Percentiles rank a stretch among this genome's conserved stretches.
These are phyloP conservation scores for Panaeolus papilionaceus DNA, from an alignment of 768 basidiomycete species.

Conservation along the genomic window DNA sequence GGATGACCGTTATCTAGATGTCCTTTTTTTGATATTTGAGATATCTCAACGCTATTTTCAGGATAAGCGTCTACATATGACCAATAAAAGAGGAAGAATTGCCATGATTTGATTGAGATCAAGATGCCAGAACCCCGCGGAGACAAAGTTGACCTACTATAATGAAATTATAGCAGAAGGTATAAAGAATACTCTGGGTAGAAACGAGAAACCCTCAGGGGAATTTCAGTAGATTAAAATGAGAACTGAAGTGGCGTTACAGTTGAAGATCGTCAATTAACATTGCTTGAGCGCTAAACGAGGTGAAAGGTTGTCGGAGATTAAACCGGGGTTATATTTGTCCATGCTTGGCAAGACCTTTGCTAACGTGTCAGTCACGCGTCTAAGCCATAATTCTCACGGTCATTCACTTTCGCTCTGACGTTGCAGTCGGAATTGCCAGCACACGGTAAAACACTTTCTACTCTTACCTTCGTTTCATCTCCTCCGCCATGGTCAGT, in stretches of 20 bases:
- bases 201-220: background rate
- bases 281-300: constrained; percentile 10
- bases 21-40: too few relatives aligned
- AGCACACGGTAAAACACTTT: constrained; percentile 35
- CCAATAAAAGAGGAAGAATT: too few relatives aligned
- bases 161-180: background rate
- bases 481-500: constrained; percentile 45
- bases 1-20: background rate
- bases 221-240: background rate
- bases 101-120: too few relatives aligned
- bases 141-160: background rate
- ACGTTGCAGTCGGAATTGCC: constrained; percentile 37
- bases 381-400: constrained; percentile 31
- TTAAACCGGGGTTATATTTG: background rate
- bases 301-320: constrained; percentile 1
- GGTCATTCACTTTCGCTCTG: constrained; percentile 28
- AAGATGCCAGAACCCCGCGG: background rate
- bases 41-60: too few relatives aligned
- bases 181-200: background rate
- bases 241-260: background rate
- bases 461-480: constrained; percentile 27
- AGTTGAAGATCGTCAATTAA: background rate
- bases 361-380: constrained; percentile 40
- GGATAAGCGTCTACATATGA: too few relatives aligned
- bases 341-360: background rate